A percentile compares a stretch with the other conserved stretches of the same genome.
Conservation (phyloP, 352 stramenopile species). For the Globisporangium takayamanum region DNA sequence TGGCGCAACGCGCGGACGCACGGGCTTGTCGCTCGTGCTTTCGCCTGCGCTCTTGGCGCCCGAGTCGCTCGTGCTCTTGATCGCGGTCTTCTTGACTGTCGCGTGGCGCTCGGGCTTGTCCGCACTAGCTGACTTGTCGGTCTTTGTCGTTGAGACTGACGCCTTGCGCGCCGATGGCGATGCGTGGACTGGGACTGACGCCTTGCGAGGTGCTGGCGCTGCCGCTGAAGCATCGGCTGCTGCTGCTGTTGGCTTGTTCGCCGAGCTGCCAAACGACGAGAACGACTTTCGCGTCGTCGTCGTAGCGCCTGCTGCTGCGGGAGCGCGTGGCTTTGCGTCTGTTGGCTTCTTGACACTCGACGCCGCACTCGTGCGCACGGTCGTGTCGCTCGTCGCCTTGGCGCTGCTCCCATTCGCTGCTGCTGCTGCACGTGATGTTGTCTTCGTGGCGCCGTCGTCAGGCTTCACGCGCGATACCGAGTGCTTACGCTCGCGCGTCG, state of each 20-base stretch:
- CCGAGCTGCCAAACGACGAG: background rate
- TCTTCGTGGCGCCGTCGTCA: background rate
- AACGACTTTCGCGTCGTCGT: constrained; percentile 1
- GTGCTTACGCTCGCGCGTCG: background rate
- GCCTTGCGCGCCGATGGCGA: constrained; percentile 3
- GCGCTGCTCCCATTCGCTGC: background rate
- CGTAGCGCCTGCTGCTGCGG: background rate
- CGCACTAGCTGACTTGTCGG: background rate
- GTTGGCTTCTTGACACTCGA: constrained; percentile 10
- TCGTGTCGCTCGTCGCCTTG: background rate
- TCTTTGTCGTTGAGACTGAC: constrained; percentile 6
- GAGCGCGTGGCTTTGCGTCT: constrained; percentile 5
- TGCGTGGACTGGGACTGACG: constrained; percentile 6
- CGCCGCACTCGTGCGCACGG: constrained; percentile 4
- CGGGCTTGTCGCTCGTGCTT: background rate
- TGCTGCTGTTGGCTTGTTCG: constrained; percentile 5
- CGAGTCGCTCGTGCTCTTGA: background rate
- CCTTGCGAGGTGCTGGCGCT: constrained; percentile 3
- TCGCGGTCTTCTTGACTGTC: background rate
- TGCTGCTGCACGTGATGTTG: background rate
- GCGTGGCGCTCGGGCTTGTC: background rate
- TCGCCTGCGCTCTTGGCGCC: too few relatives aligned
- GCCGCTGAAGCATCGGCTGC: background rate
- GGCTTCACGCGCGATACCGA: background rate
- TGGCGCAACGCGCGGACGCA: constrained; percentile 1